Percentiles rank a stretch among this genome's conserved stretches.
Evolutionary conservation across 768 basidiomycete species (phyloP).

Genomic region (Suillus hirtellus): DNA sequence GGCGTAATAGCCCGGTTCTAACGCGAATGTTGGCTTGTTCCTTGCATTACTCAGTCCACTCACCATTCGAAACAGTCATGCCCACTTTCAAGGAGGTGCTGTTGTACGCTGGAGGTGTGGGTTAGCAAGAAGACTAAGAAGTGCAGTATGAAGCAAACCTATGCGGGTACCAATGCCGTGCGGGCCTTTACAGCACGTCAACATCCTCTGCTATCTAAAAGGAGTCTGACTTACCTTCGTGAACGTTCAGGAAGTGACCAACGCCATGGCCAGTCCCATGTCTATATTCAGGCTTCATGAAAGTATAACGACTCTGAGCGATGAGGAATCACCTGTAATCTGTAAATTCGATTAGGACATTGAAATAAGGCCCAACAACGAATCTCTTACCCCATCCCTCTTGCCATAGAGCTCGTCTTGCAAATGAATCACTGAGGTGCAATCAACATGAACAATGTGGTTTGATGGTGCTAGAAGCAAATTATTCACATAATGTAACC

Average conservation of each 20-base stretch:
- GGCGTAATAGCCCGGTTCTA: conserved; percentile 89
- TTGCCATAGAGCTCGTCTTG: conserved; percentile 77
- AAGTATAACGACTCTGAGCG: background rate
- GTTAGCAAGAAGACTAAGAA: background rate
- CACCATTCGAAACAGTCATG: conserved; percentile 88
- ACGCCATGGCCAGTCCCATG: conserved; percentile 96
- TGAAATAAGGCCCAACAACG: conserved; percentile 10
- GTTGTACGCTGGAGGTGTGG: conserved; percentile 54
- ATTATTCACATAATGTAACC: conserved; percentile 56
- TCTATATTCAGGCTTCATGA: conserved; percentile 34
- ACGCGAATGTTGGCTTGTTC: background rate
- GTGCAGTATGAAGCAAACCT: conserved; percentile 22
- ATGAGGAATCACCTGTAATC: conserved; percentile 53
- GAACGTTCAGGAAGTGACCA: conserved; percentile 92
- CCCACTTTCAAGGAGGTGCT: conserved; percentile 71
- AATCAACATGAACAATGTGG: conserved; percentile 6
- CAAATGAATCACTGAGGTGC: conserved; percentile 69
- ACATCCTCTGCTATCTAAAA: background rate
- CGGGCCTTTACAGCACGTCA: conserved; percentile 42
- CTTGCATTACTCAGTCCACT: conserved; percentile 8
- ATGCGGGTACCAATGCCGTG: conserved; percentile 52
- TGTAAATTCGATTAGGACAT: conserved; percentile 21
- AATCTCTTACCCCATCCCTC: conserved; percentile 73
- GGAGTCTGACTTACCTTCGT: conserved; percentile 54
- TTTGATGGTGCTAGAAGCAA: background rate